Evolutionary conservation across 1,284 basidiomycete genomes (phyloP).

Genomic region (Ceratobasidium sp.): DNA sequence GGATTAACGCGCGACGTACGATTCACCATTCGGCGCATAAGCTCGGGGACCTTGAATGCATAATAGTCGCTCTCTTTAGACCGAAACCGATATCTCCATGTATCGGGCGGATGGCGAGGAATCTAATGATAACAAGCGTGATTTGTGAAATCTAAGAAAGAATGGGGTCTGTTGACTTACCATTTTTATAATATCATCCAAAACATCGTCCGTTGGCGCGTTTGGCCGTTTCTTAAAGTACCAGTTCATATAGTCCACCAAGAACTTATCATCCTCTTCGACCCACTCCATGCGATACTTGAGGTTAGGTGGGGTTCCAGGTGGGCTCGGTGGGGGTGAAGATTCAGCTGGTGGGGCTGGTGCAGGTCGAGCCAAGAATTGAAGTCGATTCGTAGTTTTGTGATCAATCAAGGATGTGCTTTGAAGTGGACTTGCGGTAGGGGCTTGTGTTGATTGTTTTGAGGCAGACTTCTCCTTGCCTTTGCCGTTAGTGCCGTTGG

Average conservation of each 20-base stretch:
- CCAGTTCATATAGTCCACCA: conserved; percentile 44
- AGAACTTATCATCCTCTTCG: conserved; percentile 33
- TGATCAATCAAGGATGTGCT: too few relatives aligned
- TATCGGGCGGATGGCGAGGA: too few relatives aligned
- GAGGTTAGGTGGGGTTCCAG: background rate
- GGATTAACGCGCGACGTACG: conserved; percentile 18
- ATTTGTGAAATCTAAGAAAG: too few relatives aligned
- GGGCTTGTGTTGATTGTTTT: too few relatives aligned
- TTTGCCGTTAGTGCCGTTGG: too few relatives aligned
- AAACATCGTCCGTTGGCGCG: conserved; percentile 24
- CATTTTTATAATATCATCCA: conserved; percentile 16
- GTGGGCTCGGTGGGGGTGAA: background rate
- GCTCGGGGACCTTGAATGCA: conserved; percentile 26
- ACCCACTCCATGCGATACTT: background rate
- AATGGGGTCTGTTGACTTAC: conserved; percentile 3
- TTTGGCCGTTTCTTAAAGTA: background rate
- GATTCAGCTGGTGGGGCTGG: background rate
- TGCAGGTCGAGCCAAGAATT: too few relatives aligned
- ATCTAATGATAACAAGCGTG: too few relatives aligned
- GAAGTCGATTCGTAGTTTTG: too few relatives aligned
- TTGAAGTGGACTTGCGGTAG: too few relatives aligned
- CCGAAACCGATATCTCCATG: background rate
- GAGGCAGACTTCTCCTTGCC: too few relatives aligned
- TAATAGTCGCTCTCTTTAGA: conserved; percentile 16
- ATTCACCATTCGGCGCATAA: conserved; percentile 30